A percentile compares a stretch with the other conserved stretches of the same genome.
These are phyloP conservation scores for Vitis vinifera DNA, from an alignment of 164 flowering plant species.

Conservation along the genomic window ASM3070453v1 NC_081812.1:20516001-20516500, in stretches of 20 bases:
- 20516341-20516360: constrained; percentile 73
- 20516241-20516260: constrained; percentile 96
- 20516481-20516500: too few species aligned
- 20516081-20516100: constrained; percentile 99
- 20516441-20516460: too few species aligned
- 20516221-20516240: constrained; percentile 51
- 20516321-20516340: constrained; percentile 86
- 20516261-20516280: constrained; percentile 93
- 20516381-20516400: constrained; percentile 99
- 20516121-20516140: background rate
- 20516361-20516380: constrained; percentile 85
- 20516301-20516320: constrained; percentile 94
- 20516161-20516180: too few species aligned
- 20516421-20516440: background rate
- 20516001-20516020: constrained; percentile 97
- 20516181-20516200: too few species aligned
- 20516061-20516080: constrained; percentile 90
- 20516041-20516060: constrained; percentile 88
- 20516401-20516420: constrained; percentile 16
- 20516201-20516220: background rate
- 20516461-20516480: too few species aligned
- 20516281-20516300: constrained; percentile 75
- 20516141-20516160: background rate
- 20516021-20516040: constrained; percentile 95
- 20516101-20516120: constrained; percentile 51